phyloP scores from a whole-genome alignment of 2,329 filamentous ascomycete species.

The Aureobasidium leucospermi region DNA sequence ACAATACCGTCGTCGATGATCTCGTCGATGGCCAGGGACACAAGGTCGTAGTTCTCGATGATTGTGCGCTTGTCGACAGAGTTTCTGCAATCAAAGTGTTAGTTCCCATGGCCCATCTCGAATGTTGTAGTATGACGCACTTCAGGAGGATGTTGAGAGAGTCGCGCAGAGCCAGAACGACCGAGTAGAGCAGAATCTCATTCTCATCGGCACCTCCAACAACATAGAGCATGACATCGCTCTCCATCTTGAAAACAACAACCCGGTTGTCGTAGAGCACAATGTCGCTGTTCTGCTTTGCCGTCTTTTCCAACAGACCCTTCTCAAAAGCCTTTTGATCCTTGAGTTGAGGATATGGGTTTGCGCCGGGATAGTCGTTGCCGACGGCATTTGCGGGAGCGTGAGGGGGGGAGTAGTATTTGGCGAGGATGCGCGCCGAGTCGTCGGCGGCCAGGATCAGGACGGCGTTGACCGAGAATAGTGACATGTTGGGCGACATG shows the following conservation, averaged over 20 bases:
- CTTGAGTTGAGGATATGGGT: conserved; percentile 82
- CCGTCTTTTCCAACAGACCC: conserved; percentile 88
- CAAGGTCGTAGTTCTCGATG: conserved; percentile 96
- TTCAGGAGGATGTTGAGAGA: conserved; percentile 86
- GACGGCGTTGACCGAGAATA: conserved; percentile 48
- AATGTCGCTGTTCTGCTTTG: conserved; percentile 91
- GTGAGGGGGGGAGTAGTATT: conserved; percentile 78
- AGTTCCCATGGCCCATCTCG: conserved; percentile 10
- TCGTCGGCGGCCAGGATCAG: conserved; percentile 64
- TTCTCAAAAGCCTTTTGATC: conserved; percentile 96
- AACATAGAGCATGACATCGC: conserved; percentile 93
- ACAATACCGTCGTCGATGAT: conserved; percentile 94
- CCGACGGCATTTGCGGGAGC: conserved; percentile 51
- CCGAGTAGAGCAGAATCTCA: conserved; percentile 89
- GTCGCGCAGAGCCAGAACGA: conserved; percentile 84
- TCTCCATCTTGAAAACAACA: conserved; percentile 96
- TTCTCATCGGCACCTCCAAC: conserved; percentile 91
- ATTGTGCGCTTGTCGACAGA: conserved; percentile 96
- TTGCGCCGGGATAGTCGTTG: conserved; percentile 56
- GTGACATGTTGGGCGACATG: conserved; percentile 48
- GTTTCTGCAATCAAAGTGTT: conserved; percentile 52
- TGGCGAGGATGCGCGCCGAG: conserved; percentile 82
- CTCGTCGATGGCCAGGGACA: conserved; percentile 89
- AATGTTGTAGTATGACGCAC: conserved; percentile 44
- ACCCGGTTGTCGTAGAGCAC: conserved; percentile 96